phyloP scores from a whole-genome alignment of 75 land plant species.

The Sequoiadendron giganteum region DNA sequence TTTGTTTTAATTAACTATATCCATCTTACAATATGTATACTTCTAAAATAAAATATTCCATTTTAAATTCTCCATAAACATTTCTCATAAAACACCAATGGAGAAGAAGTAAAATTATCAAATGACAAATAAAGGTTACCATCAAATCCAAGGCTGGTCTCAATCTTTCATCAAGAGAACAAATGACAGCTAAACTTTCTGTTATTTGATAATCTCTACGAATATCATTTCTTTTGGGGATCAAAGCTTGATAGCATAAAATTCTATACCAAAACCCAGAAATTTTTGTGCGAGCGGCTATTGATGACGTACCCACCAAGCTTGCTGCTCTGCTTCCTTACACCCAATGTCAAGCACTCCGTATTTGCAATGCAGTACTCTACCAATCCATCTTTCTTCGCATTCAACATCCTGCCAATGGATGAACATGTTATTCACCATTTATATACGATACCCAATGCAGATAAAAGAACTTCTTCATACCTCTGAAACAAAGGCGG shows the following conservation, averaged over 20 bases:
- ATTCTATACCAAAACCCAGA: slow-evolving; percentile 20
- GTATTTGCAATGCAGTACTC: slow-evolving; percentile 22
- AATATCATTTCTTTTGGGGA: too few relatives aligned
- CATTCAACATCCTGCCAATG: neutral
- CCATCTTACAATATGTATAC: too few relatives aligned
- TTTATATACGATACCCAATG: neutral
- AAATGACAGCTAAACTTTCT: too few relatives aligned
- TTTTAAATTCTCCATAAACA: too few relatives aligned
- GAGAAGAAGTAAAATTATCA: too few relatives aligned
- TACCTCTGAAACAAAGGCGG: slow-evolving; percentile 34
- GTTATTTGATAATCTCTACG: too few relatives aligned
- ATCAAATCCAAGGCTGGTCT: too few relatives aligned
- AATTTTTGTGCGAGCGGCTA: slow-evolving; percentile 17
- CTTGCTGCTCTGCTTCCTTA: slow-evolving; percentile 18
- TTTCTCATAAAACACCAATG: too few relatives aligned
- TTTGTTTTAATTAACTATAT: too few relatives aligned
- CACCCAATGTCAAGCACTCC: slow-evolving; percentile 21
- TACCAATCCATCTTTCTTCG: neutral
- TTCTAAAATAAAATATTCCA: too few relatives aligned
- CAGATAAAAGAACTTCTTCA: neutral
- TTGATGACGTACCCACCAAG: slow-evolving; percentile 25
- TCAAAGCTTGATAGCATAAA: neutral
- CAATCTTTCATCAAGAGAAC: too few relatives aligned
- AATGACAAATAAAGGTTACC: too few relatives aligned
- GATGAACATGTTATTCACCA: neutral